Base-by-base conservation (phyloP, 257 asterid species). In the Petunia secreta region DNA sequence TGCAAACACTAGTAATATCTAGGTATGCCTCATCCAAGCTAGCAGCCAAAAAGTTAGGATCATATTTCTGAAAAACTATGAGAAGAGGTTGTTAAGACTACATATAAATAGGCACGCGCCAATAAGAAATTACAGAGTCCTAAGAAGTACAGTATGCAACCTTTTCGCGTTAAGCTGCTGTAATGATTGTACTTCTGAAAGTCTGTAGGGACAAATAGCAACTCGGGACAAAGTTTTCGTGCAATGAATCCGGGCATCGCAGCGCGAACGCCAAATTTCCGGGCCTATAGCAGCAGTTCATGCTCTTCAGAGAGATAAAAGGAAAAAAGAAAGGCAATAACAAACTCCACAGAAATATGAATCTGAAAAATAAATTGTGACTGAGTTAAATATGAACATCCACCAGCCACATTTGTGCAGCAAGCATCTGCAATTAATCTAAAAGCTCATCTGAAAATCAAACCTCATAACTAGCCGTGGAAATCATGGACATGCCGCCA, bases 201-300 rank as follows among this genome's bases (percentile, higher is more conserved):
- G 89, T 93, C 97, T 1, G 63, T 75, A 6, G 97, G 98, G 79
- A 95, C 97, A 81, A 95, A 89, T 85, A 91, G 88, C 83, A 95
- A 81, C 77, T 88, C 85, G 2, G 99, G 97, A 85, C 97, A 93
- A 82, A 95, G 87, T 89, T 91, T 95, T 16, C 91, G 90, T 75
- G 98, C 99, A 85, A 95, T 95, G 76, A 95, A 95, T 65, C 99
- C 99, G 75, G 99, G 99, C 98, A 95, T 95, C 38, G 98, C 99
- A 85, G 99, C 99, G 80, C 99, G 92, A 53, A 95, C 98, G 55
- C 99, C 98, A 84, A 88, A 95, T 81, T 88, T 93, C 68, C 99
- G 87, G 74, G 99, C 99, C 99, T 95, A 89, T 53, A 85, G 60
- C 75, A 86, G 34, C 36, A n/a, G 81, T 66, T 58, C 75, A 85